Evolutionary conservation across 345 rosid species (phyloP).

Genomic region (Hibiscus syriacus): DNA sequence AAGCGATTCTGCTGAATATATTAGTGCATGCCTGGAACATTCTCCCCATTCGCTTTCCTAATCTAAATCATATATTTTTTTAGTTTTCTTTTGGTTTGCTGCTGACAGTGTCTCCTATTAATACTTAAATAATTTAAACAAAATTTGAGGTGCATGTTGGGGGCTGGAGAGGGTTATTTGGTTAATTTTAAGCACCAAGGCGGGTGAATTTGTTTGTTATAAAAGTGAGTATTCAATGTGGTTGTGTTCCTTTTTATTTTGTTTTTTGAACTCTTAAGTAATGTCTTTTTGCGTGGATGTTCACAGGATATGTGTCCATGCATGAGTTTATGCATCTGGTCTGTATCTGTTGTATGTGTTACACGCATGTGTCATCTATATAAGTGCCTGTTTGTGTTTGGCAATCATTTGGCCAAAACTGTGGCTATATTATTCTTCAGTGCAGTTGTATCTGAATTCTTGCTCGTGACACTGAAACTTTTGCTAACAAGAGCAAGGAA

Average conservation of each 20-base stretch:
- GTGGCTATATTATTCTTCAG: too few relatives aligned
- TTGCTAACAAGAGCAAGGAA: too few relatives aligned
- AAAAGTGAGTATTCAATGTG: too few relatives aligned
- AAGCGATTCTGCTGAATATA: neutral
- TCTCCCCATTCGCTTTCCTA: neutral
- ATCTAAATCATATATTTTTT: neutral
- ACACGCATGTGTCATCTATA: neutral
- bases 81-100: neutral
- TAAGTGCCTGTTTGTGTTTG: too few relatives aligned
- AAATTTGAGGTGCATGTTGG: neutral
- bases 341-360: neutral
- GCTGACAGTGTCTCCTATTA: neutral
- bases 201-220: too few relatives aligned
- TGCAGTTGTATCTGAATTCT: too few relatives aligned
- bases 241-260: too few relatives aligned
- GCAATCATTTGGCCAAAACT: too few relatives aligned
- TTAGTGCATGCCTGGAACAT: neutral
- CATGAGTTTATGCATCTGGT: neutral
- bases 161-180: neutral
- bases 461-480: too few relatives aligned
- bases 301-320: neutral
- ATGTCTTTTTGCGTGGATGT: neutral
- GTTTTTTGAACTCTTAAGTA: too few relatives aligned
- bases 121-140: neutral
- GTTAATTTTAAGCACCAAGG: too few relatives aligned